Evolutionary conservation across 2,329 filamentous ascomycete genomes (phyloP).

Genomic region (Dryadomyces quercus-mongolicae): DNA sequence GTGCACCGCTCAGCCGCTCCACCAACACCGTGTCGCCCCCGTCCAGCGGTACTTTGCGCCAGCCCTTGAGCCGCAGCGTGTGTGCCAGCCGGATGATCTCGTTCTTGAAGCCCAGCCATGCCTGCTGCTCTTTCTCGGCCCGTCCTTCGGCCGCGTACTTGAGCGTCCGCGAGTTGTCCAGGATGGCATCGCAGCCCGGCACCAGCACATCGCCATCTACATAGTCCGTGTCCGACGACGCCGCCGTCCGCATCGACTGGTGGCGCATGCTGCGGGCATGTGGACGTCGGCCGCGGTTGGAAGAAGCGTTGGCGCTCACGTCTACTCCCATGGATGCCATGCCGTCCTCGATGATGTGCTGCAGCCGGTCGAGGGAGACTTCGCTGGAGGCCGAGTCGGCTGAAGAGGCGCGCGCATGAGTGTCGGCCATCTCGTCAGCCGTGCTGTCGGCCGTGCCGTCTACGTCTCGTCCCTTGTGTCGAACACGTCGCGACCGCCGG

Average conservation of each 20-base stretch:
- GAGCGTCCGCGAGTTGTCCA: conserved; percentile 86
- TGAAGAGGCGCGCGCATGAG: conserved; percentile 34
- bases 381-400: conserved; percentile 55
- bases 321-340: conserved; percentile 41
- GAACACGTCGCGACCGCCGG: conserved; percentile 34
- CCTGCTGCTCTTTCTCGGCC: conserved; percentile 56
- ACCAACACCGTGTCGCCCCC: conserved; percentile 56
- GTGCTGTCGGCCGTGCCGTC: not conserved
- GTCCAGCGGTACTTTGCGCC: conserved; percentile 70
- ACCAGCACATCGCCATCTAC: conserved; percentile 72
- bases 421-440: not conserved
- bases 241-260: conserved; percentile 33
- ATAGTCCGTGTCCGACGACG: conserved; percentile 78
- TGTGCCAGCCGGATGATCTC: conserved; percentile 85
- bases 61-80: conserved; percentile 81
- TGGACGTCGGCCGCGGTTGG: conserved; percentile 17
- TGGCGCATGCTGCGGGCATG: conserved; percentile 18
- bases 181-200: conserved; percentile 67
- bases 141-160: conserved; percentile 41
- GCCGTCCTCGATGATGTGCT: conserved; percentile 64
- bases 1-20: conserved; percentile 71
- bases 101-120: conserved; percentile 79
- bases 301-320: not conserved
- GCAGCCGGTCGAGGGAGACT: conserved; percentile 66
- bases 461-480: conserved; percentile 23